These are phyloP conservation scores for Omphalotus olearius DNA, from an alignment of 1,284 basidiomycete genomes.

Conservation along the genomic window DNA sequence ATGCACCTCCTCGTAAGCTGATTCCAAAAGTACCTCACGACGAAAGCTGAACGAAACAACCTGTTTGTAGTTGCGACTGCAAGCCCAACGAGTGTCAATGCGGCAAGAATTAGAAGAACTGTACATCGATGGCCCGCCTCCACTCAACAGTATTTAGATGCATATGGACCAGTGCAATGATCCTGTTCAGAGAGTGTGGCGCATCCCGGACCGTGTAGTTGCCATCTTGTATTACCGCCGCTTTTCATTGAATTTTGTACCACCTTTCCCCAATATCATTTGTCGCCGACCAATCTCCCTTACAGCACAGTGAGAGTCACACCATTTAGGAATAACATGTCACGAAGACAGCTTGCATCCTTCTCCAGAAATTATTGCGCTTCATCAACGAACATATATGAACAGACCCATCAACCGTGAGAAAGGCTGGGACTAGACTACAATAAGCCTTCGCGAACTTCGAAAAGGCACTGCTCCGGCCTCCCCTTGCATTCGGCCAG, in stretches of 20 bases:
- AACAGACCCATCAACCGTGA: too few relatives aligned
- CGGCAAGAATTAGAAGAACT: conserved; percentile 12
- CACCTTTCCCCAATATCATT: not conserved
- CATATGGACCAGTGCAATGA: too few relatives aligned
- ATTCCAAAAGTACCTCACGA: not conserved
- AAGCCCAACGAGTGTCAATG: conserved; percentile 22
- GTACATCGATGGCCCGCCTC: not conserved
- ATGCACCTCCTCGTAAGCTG: conserved; percentile 23
- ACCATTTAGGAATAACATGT: too few relatives aligned
- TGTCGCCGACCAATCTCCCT: not conserved
- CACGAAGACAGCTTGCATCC: too few relatives aligned
- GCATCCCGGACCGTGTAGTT: not conserved
- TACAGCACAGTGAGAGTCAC: not conserved
- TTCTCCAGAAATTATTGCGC: too few relatives aligned
- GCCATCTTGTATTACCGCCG: not conserved
- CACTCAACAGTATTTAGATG: not conserved
- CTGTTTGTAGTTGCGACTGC: conserved; percentile 26
- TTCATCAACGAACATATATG: too few relatives aligned
- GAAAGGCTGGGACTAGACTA: too few relatives aligned
- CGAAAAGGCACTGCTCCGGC: too few relatives aligned
- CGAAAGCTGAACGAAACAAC: not conserved
- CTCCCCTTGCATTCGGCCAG: too few relatives aligned
- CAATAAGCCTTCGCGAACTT: too few relatives aligned
- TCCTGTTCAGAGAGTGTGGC: too few relatives aligned
- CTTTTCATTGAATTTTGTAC: not conserved